Base-by-base conservation (phyloP, 257 asterid genomes). In the Nicotiana knightiana region DNA sequence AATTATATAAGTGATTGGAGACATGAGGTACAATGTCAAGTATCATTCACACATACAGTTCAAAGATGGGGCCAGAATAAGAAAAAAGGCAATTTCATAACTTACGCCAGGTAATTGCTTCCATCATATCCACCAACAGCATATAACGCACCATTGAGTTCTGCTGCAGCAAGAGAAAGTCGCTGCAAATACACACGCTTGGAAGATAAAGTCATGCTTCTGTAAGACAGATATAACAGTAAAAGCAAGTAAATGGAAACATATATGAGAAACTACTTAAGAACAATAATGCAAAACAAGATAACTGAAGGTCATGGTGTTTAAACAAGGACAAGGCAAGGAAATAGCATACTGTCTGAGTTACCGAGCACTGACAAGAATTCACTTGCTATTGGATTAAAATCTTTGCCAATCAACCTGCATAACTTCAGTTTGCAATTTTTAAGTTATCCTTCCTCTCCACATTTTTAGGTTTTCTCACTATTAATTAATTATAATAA, bases 51-150 rank as follows among this genome's bases (percentile, higher is more conserved):
- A 16, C 75, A 66, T 66, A 66, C 26, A 66, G 51, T 3, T 15
- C 75, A 66, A 33, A 33, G 51, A 33, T 16, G 75, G 75, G 3
- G 26, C 70, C 59, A 77, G 81, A 81, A 15, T 11, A 15, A 53
- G 58, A 2, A 6, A 58, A 6, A 66, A 33, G 51, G 75, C 26
- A 67, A 33, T 67, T 13, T 73, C 65, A 77, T 16, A 82, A 83
- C 97, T 88, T 86, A 96, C 98, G 85, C 90, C 89, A 96, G 73
- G 87, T 92, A 96, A 17, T 85, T 84, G 32, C 16, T 59, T 81
- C 93, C 97, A 75, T 91, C 93, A 79, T 82, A 93, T 86, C 98
- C 98, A 62, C 98, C 98, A 80, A 91, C 93, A 82, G 93, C 97
- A 81, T 94, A 94, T 59, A 93, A 55, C 16, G 86, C 94, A 80